A percentile compares a stretch with the other conserved stretches of the same genome.
Conservation (phyloP, 768 basidiomycete genomes). For the Strobilomyces dryophilus region DNA sequence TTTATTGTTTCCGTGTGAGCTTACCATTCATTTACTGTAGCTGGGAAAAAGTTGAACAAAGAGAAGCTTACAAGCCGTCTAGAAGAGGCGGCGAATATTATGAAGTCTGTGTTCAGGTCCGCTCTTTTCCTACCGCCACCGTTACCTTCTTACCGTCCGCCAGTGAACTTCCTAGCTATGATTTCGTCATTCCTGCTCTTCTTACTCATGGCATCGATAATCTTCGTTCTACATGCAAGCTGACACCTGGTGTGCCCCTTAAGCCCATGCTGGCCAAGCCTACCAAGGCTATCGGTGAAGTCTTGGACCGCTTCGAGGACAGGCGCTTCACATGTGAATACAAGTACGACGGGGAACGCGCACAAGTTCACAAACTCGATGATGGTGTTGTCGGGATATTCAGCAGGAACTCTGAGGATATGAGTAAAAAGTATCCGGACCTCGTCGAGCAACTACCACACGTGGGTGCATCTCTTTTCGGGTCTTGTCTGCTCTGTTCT, state of each 20-base stretch:
- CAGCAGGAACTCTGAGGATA: constrained; percentile 97
- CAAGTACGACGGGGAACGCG: constrained; percentile 98
- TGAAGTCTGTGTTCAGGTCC: constrained; percentile 93
- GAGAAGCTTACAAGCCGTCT: constrained; percentile 71
- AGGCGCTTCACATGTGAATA: constrained; percentile 98
- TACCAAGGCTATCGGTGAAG: constrained; percentile 97
- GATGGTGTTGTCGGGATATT: constrained; percentile 88
- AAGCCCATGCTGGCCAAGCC: constrained; percentile 99
- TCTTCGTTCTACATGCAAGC: constrained; percentile 72
- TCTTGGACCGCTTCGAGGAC: constrained; percentile 93
- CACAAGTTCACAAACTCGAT: constrained; percentile 85
- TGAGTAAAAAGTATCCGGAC: constrained; percentile 99
- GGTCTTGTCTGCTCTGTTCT: background rate
- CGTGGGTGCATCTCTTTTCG: constrained; percentile 38
- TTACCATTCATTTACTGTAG: constrained; percentile 34
- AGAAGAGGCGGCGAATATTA: constrained; percentile 68
- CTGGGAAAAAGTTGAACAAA: constrained; percentile 65
- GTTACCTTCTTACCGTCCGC: constrained; percentile 1
- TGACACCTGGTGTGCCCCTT: constrained; percentile 93
- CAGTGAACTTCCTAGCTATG: constrained; percentile 92
- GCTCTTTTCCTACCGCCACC: constrained; percentile 9
- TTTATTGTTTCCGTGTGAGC: background rate
- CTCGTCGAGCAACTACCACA: constrained; percentile 89
- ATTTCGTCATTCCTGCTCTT: constrained; percentile 86
- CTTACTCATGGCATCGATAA: constrained; percentile 71